phyloP scores from a whole-genome alignment of 2,329 filamentous ascomycete species.

The Dendrostoma leiphaemia region DNA sequence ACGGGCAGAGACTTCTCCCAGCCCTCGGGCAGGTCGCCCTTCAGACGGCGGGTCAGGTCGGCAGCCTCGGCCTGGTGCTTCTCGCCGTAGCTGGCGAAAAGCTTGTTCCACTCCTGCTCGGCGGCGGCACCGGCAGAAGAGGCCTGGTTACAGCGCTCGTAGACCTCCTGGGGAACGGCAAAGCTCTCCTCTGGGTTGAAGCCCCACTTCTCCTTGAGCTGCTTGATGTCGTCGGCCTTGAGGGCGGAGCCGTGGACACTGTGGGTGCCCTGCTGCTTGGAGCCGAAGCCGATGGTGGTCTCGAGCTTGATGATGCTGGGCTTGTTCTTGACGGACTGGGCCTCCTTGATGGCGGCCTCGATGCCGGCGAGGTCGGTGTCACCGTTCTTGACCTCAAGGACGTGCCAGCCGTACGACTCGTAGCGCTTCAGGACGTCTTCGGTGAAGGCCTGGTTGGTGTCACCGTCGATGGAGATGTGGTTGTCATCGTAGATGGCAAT shows the following conservation, averaged over 20 bases:
- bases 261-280: conserved; percentile 86
- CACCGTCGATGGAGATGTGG: conserved; percentile 92
- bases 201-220: conserved; percentile 92
- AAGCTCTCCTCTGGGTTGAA: conserved; percentile 95
- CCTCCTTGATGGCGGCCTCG: conserved; percentile 82
- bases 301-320: conserved; percentile 94
- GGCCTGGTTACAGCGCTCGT: conserved; percentile 85
- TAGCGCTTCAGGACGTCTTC: conserved; percentile 95
- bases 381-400: conserved; percentile 78
- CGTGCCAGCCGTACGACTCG: conserved; percentile 96
- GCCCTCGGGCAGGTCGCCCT: conserved; percentile 83
- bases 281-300: conserved; percentile 97
- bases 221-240: conserved; percentile 90
- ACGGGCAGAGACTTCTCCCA: conserved; percentile 93
- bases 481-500: conserved; percentile 98
- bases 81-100: conserved; percentile 81
- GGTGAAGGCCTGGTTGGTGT: conserved; percentile 94
- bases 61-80: conserved; percentile 75
- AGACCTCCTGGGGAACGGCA: conserved; percentile 89
- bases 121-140: conserved; percentile 80
- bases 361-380: conserved; percentile 86
- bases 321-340: conserved; percentile 90
- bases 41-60: conserved; percentile 78
- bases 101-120: conserved; percentile 93
- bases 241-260: conserved; percentile 95